These are phyloP conservation scores for Ilex paraguariensis DNA, from an alignment of 305 asterid species.

Conservation along the genomic window DNA sequence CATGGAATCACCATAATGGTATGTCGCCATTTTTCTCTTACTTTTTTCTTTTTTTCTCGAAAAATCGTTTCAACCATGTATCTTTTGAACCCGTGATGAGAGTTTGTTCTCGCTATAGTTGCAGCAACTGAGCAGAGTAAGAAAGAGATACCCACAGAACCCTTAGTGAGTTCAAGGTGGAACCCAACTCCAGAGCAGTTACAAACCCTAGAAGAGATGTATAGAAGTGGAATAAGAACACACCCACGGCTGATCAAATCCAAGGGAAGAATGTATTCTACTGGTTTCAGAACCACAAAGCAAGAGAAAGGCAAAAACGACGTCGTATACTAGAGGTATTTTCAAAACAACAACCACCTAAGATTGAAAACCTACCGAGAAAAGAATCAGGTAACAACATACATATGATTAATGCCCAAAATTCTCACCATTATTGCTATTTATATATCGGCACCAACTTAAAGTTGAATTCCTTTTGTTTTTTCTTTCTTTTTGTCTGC, in stretches of 20 bases:
- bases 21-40: neutral
- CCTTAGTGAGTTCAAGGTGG: constrained; percentile 61
- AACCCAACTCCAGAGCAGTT: constrained; percentile 85
- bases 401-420: neutral
- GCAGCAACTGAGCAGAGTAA: constrained; percentile 11
- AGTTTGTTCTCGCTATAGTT: constrained; percentile 2
- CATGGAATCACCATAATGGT: constrained; percentile 30
- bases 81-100: neutral
- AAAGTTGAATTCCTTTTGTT: neutral
- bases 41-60: too few species aligned
- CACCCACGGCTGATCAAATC: constrained; percentile 75
- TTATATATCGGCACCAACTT: too few species aligned
- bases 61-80: neutral
- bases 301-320: constrained; percentile 26
- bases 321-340: neutral
- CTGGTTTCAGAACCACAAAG: constrained; percentile 73
- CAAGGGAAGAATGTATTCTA: constrained; percentile 86
- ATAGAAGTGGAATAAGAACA: constrained; percentile 57
- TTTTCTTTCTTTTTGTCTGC: neutral
- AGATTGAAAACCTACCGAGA: neutral
- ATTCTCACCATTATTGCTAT: too few species aligned
- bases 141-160: constrained; percentile 15
- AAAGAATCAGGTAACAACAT: neutral
- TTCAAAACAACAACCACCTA: neutral
- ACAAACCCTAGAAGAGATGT: constrained; percentile 75